Evolutionary conservation across 305 asterid genomes (phyloP).

Genomic region (Fraxinus floribunda): DNA sequence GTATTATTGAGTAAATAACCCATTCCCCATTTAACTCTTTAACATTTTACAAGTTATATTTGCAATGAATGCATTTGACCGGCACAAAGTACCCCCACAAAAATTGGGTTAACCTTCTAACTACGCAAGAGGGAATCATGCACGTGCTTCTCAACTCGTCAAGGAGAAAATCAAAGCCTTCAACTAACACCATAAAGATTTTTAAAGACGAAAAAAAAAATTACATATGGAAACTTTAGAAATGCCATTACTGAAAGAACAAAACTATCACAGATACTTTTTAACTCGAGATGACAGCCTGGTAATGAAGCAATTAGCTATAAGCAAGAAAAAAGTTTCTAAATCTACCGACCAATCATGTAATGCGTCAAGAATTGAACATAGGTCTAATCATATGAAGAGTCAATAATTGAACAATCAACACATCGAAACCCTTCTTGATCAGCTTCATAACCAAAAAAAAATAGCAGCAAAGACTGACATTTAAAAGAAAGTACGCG

Average conservation of each 20-base stretch:
- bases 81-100: neutral
- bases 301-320: neutral
- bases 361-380: neutral
- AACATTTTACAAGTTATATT: neutral
- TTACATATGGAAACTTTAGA: neutral
- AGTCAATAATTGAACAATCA: neutral
- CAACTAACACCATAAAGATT: neutral
- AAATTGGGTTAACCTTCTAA: neutral
- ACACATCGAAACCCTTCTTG: neutral
- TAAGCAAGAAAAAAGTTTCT: neutral
- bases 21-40: neutral
- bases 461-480: constrained; percentile 5
- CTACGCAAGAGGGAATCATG: neutral
- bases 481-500: constrained; percentile 10
- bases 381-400: neutral
- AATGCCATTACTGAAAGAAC: neutral
- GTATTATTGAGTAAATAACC: neutral
- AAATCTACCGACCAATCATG: neutral
- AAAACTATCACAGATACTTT: neutral
- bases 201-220: neutral
- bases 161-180: neutral
- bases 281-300: neutral
- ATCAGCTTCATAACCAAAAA: neutral
- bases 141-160: neutral
- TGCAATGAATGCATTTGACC: neutral